Evolutionary conservation across 192 early-diverging fungal genomes (phyloP).

Genomic region (Backusella sp.): DNA sequence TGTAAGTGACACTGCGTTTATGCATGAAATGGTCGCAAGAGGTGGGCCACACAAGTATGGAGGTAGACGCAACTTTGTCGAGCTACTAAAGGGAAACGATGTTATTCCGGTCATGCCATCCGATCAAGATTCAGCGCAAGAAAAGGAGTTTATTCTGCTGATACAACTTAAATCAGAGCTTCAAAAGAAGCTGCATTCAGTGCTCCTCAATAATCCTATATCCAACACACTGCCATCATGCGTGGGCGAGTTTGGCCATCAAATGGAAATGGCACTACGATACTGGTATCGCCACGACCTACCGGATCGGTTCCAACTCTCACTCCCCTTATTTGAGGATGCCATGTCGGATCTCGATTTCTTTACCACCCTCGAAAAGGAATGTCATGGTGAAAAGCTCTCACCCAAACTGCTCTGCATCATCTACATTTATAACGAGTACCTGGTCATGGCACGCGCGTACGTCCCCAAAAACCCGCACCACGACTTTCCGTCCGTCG

Average conservation of each 20-base stretch:
- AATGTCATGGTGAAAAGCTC: not conserved
- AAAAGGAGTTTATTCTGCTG: not conserved
- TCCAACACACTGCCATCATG: not conserved
- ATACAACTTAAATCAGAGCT: not conserved
- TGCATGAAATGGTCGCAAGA: not conserved
- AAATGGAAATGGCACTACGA: slow-evolving; percentile 5
- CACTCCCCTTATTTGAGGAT: slow-evolving; percentile 14
- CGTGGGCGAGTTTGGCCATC: not conserved
- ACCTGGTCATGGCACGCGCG: not conserved
- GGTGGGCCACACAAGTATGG: too few species aligned
- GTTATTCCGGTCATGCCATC: not conserved
- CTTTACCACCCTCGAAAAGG: not conserved
- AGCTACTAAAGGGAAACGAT: not conserved
- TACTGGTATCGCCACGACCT: slow-evolving; percentile 9
- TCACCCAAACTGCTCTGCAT: not conserved
- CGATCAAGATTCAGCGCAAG: not conserved
- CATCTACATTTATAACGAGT: slow-evolving; percentile 8
- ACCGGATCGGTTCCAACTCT: not conserved
- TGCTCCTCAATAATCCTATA: not conserved
- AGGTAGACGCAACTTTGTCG: not conserved
- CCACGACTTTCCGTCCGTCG: not conserved
- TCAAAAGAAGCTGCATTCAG: not conserved
- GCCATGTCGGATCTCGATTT: not conserved
- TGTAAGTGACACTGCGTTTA: not conserved
- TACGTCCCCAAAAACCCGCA: not conserved